Evolutionary conservation across 1,284 basidiomycete species (phyloP).

Genomic region (Ganoderma lucidum): DNA sequence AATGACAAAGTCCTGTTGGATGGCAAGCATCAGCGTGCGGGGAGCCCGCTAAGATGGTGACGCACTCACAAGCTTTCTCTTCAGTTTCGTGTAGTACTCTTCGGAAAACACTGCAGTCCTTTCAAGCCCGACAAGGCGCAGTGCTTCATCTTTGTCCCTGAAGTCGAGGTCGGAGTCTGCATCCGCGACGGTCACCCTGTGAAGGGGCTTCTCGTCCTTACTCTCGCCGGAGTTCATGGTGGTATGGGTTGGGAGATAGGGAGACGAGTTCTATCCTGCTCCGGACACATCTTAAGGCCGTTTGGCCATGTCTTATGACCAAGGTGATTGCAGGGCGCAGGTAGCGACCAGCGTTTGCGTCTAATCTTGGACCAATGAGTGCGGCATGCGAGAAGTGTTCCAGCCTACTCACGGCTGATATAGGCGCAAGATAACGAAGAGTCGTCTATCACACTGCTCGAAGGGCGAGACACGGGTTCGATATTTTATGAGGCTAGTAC

Average conservation of each 20-base stretch:
- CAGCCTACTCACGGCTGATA: conserved; percentile 10
- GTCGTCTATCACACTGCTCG: conserved; percentile 11
- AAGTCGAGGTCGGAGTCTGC: conserved; percentile 43
- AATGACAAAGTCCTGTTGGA: conserved; percentile 59
- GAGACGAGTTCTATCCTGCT: neutral
- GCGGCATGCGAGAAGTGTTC: conserved; percentile 2
- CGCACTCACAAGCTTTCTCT: conserved; percentile 60
- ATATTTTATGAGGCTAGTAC: neutral
- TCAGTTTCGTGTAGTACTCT: conserved; percentile 62
- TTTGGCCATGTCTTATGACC: conserved; percentile 4
- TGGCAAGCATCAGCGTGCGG: neutral
- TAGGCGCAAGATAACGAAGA: conserved; percentile 17
- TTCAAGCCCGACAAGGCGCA: conserved; percentile 62
- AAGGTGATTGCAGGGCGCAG: neutral
- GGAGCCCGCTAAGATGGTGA: neutral
- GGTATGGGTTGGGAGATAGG: neutral
- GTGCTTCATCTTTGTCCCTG: conserved; percentile 63
- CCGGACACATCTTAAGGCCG: neutral
- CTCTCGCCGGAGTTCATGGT: conserved; percentile 11
- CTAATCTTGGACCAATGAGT: conserved; percentile 17
- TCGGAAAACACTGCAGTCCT: conserved; percentile 62
- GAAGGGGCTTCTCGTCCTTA: conserved; percentile 25
- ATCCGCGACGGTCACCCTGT: conserved; percentile 22
- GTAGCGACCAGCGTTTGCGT: neutral
- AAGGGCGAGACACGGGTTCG: neutral